phyloP scores from a whole-genome alignment of 371 early-diverging fungal species.

The Saksenaea vasiformis region DNA sequence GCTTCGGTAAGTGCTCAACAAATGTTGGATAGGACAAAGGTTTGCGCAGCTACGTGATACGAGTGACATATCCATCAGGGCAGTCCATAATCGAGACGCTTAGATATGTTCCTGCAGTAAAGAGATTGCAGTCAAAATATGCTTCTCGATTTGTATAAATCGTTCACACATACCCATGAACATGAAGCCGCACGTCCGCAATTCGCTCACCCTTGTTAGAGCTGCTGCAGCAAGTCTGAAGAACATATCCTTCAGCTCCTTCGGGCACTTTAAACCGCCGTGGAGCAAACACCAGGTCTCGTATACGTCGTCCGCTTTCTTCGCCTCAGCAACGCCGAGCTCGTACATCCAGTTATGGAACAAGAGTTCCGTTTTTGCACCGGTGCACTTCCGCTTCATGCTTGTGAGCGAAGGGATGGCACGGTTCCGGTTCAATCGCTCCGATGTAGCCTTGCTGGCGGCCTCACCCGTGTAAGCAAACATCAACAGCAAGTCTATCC shows the following conservation, averaged over 20 bases:
- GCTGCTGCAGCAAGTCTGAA: background rate
- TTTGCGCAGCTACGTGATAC: background rate
- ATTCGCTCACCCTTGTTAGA: background rate
- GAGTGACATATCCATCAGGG: background rate
- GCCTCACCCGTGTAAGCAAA: constrained; percentile 1
- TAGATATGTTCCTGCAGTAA: background rate
- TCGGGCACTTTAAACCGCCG: background rate
- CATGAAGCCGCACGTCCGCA: background rate
- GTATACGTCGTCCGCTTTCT: background rate
- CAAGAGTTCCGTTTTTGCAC: background rate
- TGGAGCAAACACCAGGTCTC: background rate
- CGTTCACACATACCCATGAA: constrained; percentile 1
- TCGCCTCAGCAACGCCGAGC: constrained; percentile 1
- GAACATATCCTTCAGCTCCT: background rate
- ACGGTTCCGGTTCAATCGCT: background rate
- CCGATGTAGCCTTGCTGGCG: background rate
- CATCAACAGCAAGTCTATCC: background rate
- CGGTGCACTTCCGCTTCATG: background rate
- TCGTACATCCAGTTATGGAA: background rate
- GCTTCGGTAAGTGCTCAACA: background rate
- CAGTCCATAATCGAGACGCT: background rate
- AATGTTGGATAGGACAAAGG: background rate
- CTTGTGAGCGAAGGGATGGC: background rate
- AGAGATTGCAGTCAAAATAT: background rate
- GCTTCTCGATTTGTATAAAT: background rate